phyloP scores from a whole-genome alignment of 1,284 basidiomycete genomes.

The Baeospora myosura region DNA sequence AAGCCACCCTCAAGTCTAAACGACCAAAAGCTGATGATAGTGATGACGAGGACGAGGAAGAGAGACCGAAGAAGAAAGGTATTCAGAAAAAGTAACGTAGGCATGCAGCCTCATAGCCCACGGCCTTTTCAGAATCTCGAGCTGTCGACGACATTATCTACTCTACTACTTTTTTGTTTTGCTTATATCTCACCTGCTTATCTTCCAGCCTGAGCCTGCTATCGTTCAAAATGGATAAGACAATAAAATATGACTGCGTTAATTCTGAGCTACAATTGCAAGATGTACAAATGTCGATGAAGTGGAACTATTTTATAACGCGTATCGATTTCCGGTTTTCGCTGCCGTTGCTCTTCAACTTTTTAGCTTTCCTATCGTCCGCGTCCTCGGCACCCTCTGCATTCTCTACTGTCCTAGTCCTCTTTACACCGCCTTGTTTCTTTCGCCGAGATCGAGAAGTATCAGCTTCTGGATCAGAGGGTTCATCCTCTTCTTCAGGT shows the following conservation, averaged over 20 bases:
- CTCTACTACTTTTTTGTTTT: no score
- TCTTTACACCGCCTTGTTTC: slow-evolving; percentile 23
- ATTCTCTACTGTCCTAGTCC: slow-evolving; percentile 19
- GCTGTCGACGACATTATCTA: no score
- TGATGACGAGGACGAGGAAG: slow-evolving; percentile 21
- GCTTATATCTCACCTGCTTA: no score
- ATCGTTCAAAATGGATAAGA: no score
- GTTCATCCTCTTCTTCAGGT: slow-evolving; percentile 23
- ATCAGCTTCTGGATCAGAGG: slow-evolving; percentile 16
- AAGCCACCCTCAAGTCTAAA: slow-evolving; percentile 12
- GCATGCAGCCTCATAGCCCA: no score
- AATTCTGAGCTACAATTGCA: not conserved
- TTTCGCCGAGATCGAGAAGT: slow-evolving; percentile 20
- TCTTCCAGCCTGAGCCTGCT: no score
- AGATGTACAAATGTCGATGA: not conserved
- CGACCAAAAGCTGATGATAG: slow-evolving; percentile 13
- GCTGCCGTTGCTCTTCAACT: slow-evolving; percentile 3
- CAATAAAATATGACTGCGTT: not conserved
- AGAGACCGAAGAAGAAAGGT: slow-evolving; percentile 21
- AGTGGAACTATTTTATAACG: no score
- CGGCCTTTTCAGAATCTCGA: no score
- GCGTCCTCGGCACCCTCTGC: slow-evolving; percentile 3
- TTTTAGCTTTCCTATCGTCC: slow-evolving; percentile 10
- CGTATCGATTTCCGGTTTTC: no score
- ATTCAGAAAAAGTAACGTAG: slow-evolving; percentile 14